Base-by-base conservation (phyloP, 768 basidiomycete species). In the Naganishia vishniacii region DNA sequence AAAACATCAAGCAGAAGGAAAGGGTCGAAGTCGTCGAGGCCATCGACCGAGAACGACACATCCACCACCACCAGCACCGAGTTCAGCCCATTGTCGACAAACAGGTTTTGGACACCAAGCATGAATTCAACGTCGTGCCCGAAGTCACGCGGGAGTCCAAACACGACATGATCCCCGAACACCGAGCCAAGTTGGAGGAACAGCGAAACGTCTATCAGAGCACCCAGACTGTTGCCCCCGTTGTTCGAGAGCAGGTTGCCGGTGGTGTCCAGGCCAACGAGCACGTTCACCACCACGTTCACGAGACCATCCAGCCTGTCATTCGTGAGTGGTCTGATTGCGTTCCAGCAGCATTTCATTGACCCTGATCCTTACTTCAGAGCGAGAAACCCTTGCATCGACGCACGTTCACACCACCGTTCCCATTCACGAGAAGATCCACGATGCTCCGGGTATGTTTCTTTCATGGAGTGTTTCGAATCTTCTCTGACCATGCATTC, bases 251-350 rank as follows among this genome's bases (percentile, higher is more conserved):
- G 20, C 48, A 53, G n/a, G 37, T 61, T 20, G 68, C 48, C 32
- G 59, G 59, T n/a, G 42, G 41, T 34, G 65, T 67, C 28, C 71
- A 73, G 66, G 72, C 74, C 48, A 71, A 72, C 71, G 70, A 77
- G 68, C 77, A 78, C 67, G 73, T 76, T 59, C 76, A 77, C 72
- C 78, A 76, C 73, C 73, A 75, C 70, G 75, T 78, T 66, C 71
- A 72, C 67, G 71, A 75, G 65, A 62, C 71, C 47, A 67, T 75
- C 49, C 66, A 67, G 66, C 79, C 79, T 25, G 74, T 77, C 64
- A 78, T 80, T 62, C 77, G 53, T 56, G 37, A 56, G 53, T 56
- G 11, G 2, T 26, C 23, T 18, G 47, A 13, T 12, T 9, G 16
- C 12, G 4, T 41, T 18, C 20, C 3, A 4, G 7, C 25, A 4